phyloP scores from a whole-genome alignment of 2,329 filamentous ascomycete species.

The Macrophomina pseudophaseolina region DNA sequence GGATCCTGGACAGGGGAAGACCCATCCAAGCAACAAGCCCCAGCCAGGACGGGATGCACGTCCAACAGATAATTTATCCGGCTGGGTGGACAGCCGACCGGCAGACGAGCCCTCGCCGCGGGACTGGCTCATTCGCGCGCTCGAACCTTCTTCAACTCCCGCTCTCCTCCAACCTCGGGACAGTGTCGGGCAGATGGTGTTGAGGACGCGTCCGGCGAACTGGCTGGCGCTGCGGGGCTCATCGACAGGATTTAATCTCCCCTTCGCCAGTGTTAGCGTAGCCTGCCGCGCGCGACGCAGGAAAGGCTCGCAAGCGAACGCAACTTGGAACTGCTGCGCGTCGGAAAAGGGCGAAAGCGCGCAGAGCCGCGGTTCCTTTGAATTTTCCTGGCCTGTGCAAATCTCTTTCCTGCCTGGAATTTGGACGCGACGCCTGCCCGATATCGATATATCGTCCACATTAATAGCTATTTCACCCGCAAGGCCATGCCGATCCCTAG shows the following conservation, averaged over 20 bases:
- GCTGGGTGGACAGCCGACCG: slow-evolving; percentile 7
- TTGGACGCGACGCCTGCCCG: background rate
- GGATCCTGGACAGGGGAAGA: slow-evolving; percentile 11
- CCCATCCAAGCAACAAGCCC: slow-evolving; percentile 12
- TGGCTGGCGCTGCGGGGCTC: slow-evolving; percentile 14
- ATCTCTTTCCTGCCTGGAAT: background rate
- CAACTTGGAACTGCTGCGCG: background rate
- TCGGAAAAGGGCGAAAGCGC: background rate
- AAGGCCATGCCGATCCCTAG: background rate
- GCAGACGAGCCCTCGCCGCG: background rate
- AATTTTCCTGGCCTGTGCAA: background rate
- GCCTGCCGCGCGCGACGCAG: slow-evolving; percentile 4
- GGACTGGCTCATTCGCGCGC: background rate
- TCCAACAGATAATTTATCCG: slow-evolving; percentile 10
- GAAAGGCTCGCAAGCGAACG: slow-evolving; percentile 15
- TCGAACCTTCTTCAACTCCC: slow-evolving; percentile 4
- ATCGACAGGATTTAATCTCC: slow-evolving; percentile 13
- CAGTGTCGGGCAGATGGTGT: slow-evolving; percentile 4
- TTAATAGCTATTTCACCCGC: slow-evolving; percentile 13
- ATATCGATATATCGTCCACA: slow-evolving; percentile 7
- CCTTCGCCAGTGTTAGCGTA: slow-evolving; percentile 9
- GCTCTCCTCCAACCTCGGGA: background rate
- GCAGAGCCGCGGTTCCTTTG: slow-evolving; percentile 6
- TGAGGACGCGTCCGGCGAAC: slow-evolving; percentile 6
- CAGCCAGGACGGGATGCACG: slow-evolving; percentile 14